These are phyloP conservation scores for Lepiota venenata DNA, from an alignment of 768 basidiomycete genomes.

Conservation along the genomic window DNA sequence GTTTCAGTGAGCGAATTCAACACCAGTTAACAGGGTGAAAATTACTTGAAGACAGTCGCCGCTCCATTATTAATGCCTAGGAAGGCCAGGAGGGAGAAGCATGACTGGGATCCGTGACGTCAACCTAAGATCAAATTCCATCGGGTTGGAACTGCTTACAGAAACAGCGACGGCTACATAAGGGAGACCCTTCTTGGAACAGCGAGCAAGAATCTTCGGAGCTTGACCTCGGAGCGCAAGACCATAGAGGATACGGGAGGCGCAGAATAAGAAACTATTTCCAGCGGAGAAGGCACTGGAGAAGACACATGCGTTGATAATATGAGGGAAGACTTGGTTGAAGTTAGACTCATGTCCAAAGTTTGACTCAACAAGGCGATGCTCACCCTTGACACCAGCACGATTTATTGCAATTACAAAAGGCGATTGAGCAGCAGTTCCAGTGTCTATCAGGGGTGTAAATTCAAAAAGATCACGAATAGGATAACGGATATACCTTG, in stretches of 20 bases:
- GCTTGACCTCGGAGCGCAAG: slow-evolving; percentile 51
- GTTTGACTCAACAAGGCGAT: slow-evolving; percentile 7
- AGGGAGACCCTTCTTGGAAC: slow-evolving; percentile 47
- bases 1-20: neutral
- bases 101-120: slow-evolving; percentile 23
- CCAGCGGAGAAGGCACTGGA: slow-evolving; percentile 72
- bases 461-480: neutral
- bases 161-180: slow-evolving; percentile 33
- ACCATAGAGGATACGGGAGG: slow-evolving; percentile 50
- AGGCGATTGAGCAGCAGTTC: slow-evolving; percentile 75
- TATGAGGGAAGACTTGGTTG: slow-evolving; percentile 50
- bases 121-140: neutral
- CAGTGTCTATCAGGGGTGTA: slow-evolving; percentile 26
- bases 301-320: slow-evolving; percentile 73
- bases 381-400: slow-evolving; percentile 62
- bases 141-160: slow-evolving; percentile 20
- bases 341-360: slow-evolving; percentile 13
- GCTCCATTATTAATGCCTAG: slow-evolving; percentile 61
- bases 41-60: slow-evolving; percentile 54
- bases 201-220: slow-evolving; percentile 38
- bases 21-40: neutral
- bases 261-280: slow-evolving; percentile 60
- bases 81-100: slow-evolving; percentile 52
- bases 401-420: slow-evolving; percentile 80
- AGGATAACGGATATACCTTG: slow-evolving; percentile 20